Evolutionary conservation across 176 grass and related monocot genomes (phyloP).

Genomic region (Musa schizocarpa): DNA sequence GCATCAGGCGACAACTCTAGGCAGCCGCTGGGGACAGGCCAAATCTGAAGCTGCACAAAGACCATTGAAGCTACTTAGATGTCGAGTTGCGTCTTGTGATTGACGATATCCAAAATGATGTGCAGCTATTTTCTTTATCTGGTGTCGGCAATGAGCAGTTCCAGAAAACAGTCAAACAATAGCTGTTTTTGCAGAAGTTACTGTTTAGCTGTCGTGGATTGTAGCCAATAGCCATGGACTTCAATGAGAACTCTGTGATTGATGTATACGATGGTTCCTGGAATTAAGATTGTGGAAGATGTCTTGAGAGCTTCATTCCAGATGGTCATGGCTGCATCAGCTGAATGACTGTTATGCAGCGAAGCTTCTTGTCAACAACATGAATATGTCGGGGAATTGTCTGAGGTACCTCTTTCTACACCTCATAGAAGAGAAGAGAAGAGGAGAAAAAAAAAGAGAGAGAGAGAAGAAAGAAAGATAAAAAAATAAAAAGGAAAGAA

Average conservation of each 20-base stretch:
- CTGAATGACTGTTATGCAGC: too few relatives aligned
- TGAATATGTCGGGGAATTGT: too few relatives aligned
- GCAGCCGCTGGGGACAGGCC: conserved; percentile 75
- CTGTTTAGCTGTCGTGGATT: background rate
- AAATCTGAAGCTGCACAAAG: conserved; percentile 56
- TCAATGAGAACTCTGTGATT: background rate
- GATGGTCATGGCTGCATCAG: too few relatives aligned
- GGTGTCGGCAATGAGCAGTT: background rate
- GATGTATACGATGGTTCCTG: too few relatives aligned
- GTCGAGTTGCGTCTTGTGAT: background rate
- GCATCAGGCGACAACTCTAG: conserved; percentile 82
- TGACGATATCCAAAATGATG: background rate
- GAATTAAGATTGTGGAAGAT: too few relatives aligned
- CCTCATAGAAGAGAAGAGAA: too few relatives aligned
- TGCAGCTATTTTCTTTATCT: background rate
- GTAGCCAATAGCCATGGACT: background rate
- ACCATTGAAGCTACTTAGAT: background rate
- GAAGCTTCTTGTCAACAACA: too few relatives aligned
- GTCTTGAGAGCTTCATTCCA: too few relatives aligned
- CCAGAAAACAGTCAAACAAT: background rate
- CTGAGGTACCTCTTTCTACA: too few relatives aligned
- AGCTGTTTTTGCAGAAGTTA: background rate
- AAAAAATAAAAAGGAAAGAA: too few relatives aligned
- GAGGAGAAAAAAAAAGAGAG: too few relatives aligned
- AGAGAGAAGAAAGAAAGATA: too few relatives aligned